Evolutionary conservation across 495 filamentous ascomycete genomes (phyloP), one percentile per base, ranked within the genome.

Genomic region (Aspergillus conjunctus): DNA sequence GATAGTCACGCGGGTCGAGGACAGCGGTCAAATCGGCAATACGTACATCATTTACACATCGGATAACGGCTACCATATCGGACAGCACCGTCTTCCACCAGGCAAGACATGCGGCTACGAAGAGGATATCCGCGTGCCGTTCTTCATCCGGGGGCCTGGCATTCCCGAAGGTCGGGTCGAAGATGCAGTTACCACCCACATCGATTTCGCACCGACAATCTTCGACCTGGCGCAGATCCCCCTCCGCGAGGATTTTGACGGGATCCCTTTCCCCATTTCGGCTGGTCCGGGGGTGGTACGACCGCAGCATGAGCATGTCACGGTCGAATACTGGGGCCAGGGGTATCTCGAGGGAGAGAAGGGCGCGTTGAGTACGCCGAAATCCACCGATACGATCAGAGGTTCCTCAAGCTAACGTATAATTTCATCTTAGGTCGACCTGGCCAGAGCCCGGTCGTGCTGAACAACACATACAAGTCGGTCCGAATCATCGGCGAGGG

Each of bases 51-150:
- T 92, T 52, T 91, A 88, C 67, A 87, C 87, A 1, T 86, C 84
- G 0, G 89, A 91, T 63, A 91, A 92, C 62, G 88, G 89, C 0
- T 91, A 87, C 68, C 87, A 91, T 61, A 88, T 91, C 54, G 84
- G 87, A 22, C 88, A 91, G 61, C 88, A 92, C 66, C 80, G 89
- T 6, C 64, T 91, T 32, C 84, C 85, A 11, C 87, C 88, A 2
- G 89, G 88, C 3, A 92, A 92, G 71, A 80, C 84, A 33, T 87
- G 84, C 56, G 86, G 86, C 1, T 91, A 84, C 54, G 87, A 91
- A 62, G 87, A 90, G 67, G 89, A 92, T 64, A 87, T 91, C 61
- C 86, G 88, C 34, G 82, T 92, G 1, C 88, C 89, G 0, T 73
- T 91, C 3, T 75, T 77, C 56, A 77, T 88, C 39, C 77, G 86